Base-by-base conservation (phyloP, 192 early-diverging fungal species). In the Podila minutissima region DNA sequence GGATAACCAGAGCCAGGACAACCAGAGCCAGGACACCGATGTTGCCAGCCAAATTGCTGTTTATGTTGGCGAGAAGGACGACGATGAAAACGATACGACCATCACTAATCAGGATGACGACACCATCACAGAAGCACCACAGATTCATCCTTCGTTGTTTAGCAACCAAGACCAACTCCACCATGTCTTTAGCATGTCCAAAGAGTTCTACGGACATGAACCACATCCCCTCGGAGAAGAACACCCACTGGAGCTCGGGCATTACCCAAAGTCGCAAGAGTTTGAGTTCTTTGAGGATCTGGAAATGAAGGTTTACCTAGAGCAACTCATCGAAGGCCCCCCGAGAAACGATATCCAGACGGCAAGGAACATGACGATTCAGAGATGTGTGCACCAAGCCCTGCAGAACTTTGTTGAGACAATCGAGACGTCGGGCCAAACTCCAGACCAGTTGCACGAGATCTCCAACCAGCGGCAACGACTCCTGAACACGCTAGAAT, bases 401-500 rank as follows among this genome's bases (percentile, higher is more conserved):
- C 19, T 61, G 11, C 15, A 61, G 26, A 13, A 2, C 0, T 61
- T 61, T 61, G 28, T 61, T 17, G 17, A 31, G 26, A 22, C 53
- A 2, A 53, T 65, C 17, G 77, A 81, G 31, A 59, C 31, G 5
- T 32, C 20, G 5, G 46, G 59, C 0, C 26, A 4, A 11, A 57
- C 19, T 9, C 3, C 28, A 10, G 62, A 59, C 20, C 62, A 62
- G 33, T 28, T 66, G 13, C 11, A 37, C 1, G 20, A 58, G 9
- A 37, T 24, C 28, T 37, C 41, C 2, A 81, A 60, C 3, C 50
- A 48, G 20, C 60, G 48, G 28, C 77, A 81, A 51, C 51, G 37
- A 9, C 66, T 6, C 13, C 37, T 81, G 32, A 55, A 57, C 24
- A 67, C 20, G 6, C 12, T 81, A 32, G 77, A 81, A 20, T 41